Conservation (phyloP, 2,329 filamentous ascomycete species). For the Emericellopsis cladophorae region DNA sequence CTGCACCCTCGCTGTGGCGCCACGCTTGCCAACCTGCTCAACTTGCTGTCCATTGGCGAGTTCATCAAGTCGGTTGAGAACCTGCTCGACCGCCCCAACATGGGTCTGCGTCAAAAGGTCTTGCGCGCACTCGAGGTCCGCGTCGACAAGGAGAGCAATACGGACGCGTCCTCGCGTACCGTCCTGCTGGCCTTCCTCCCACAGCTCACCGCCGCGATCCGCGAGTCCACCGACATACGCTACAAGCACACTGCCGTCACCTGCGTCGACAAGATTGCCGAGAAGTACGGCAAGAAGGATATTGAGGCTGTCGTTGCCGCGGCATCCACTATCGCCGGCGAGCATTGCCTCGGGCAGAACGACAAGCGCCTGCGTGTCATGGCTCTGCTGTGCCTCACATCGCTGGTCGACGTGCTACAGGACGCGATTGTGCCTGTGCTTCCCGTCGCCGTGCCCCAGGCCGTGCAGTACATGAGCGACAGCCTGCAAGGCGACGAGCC, state of each 20-base stretch:
- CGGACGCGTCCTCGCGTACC: slow-evolving; percentile 53
- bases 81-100: slow-evolving; percentile 63
- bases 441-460: slow-evolving; percentile 59
- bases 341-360: slow-evolving; percentile 61
- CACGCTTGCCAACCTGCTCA: slow-evolving; percentile 67
- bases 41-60: slow-evolving; percentile 73
- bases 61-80: slow-evolving; percentile 82
- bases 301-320: slow-evolving; percentile 62
- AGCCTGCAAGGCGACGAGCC: slow-evolving; percentile 41
- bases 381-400: slow-evolving; percentile 80
- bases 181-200: slow-evolving; percentile 70
- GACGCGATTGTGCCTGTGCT: slow-evolving; percentile 78
- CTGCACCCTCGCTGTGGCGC: slow-evolving; percentile 51
- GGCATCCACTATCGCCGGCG: slow-evolving; percentile 63
- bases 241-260: slow-evolving; percentile 78
- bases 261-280: slow-evolving; percentile 84
- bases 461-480: slow-evolving; percentile 56
- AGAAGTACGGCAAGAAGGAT: slow-evolving; percentile 92
- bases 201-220: slow-evolving; percentile 64
- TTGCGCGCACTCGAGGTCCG: slow-evolving; percentile 70
- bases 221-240: slow-evolving; percentile 56
- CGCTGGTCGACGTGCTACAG: slow-evolving; percentile 75
- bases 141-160: slow-evolving; percentile 59
- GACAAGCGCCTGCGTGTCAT: slow-evolving; percentile 66
- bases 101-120: slow-evolving; percentile 67